Base-by-base conservation (phyloP, 1,139 yeast species). In the Hyphopichia pseudoburtonii region DNA sequence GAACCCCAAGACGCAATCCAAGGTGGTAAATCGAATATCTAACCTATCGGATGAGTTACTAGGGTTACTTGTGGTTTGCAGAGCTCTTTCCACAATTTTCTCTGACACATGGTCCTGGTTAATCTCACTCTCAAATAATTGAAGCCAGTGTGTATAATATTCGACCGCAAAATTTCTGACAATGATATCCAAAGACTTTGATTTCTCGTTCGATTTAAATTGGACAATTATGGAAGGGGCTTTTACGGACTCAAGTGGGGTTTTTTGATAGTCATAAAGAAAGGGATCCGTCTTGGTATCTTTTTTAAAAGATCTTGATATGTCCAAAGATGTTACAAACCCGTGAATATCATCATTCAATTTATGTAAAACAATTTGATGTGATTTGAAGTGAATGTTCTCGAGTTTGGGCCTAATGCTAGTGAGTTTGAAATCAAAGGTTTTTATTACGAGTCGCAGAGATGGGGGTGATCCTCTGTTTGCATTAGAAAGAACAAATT, bases 61-160 rank as follows among this genome's bases (percentile, higher is more conserved):
- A 17, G 24, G 24, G 10, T 12, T 16, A 5, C 21, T 23, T 21
- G 19, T 17, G 10, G 22, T 29, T 14, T 19, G 18, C 16, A 22
- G 22, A 3, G 28, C 28, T 14, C 7, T 26, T 18, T 46, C 54
- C n/a, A 47, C 43, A 10, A 47, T 37, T 19, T 43, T 49, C 30
- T 51, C 53, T 23, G 51, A 50, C n/a, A 40, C 47, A 19, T 21
- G 26, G 10, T 31, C 26, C 44, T 40, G 6, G 25, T 18, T 17
- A 10, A 11, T 41, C 9, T 47, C 49, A 10, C 43, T 47, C 24
- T 50, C 56, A 29, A 66, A 53, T 16, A 46, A 50, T 37, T 34
- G 45, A 30, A 81, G 48, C 89, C 88, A 82, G 19, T 60, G 54
- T 0, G 87, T 76, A 48, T 76, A 73, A 43, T 80, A 80, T 29